A percentile compares a stretch with the other conserved stretches of the same genome.
Conservation (phyloP, 305 asterid species). For the Fraxinus platypoda region DNA sequence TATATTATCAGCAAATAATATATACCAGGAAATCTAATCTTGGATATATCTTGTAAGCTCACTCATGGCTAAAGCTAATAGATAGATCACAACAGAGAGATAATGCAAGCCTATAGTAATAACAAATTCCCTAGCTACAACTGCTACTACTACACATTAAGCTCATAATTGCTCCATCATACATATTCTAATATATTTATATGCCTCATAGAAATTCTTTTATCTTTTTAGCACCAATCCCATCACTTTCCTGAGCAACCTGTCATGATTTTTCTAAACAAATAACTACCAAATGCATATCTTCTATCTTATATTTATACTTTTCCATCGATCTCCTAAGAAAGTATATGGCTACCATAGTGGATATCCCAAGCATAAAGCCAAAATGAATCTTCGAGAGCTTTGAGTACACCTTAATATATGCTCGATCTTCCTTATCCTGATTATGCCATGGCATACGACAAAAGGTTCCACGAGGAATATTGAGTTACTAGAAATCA, state of each 20-base stretch:
- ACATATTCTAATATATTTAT: background rate
- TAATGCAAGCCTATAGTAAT: background rate
- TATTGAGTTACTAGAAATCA: background rate
- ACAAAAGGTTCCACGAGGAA: background rate
- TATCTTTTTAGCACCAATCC: background rate
- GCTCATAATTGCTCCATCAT: background rate
- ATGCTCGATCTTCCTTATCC: background rate
- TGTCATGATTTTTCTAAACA: background rate
- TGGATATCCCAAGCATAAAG: background rate
- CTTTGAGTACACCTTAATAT: background rate
- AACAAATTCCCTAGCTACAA: background rate
- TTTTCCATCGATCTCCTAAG: background rate
- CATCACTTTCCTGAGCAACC: background rate
- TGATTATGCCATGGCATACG: background rate
- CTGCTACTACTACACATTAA: background rate
- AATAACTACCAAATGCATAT: background rate
- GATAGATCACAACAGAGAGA: background rate
- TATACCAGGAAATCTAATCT: background rate
- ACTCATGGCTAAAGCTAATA: background rate
- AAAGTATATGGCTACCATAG: background rate
- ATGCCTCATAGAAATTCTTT: background rate
- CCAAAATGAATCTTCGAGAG: background rate
- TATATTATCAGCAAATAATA: background rate
- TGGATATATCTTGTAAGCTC: background rate
- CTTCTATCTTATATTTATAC: background rate